These are phyloP conservation scores for Massospora cicadina DNA, from an alignment of 371 early-diverging fungal species.

Conservation along the genomic window DNA sequence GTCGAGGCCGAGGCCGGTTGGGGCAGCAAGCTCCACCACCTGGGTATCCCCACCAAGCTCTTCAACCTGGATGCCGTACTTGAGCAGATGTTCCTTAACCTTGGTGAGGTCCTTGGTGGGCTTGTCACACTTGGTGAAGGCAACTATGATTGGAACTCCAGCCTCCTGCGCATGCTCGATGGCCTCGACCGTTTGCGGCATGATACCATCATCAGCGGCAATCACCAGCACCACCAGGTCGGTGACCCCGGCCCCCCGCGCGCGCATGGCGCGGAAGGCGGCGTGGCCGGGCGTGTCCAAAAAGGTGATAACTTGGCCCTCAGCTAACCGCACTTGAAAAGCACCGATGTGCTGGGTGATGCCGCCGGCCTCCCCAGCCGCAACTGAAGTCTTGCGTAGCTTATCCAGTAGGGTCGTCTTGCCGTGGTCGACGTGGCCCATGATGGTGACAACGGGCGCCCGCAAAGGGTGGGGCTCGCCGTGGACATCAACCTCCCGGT, in stretches of 20 bases:
- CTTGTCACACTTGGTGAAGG: conserved; percentile 93
- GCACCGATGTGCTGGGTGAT: conserved; percentile 98
- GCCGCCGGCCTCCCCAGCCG: conserved; percentile 88
- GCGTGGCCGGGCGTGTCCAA: conserved; percentile 95
- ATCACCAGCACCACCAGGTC: conserved; percentile 92
- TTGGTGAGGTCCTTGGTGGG: conserved; percentile 24
- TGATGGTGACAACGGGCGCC: conserved; percentile 89
- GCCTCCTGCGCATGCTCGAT: conserved; percentile 80
- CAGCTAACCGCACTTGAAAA: conserved; percentile 34
- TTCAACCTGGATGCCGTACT: conserved; percentile 67
- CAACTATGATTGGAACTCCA: conserved; percentile 82
- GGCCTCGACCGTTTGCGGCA: conserved; percentile 93
- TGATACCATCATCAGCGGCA: conserved; percentile 93
- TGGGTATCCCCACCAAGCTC: conserved; percentile 91
- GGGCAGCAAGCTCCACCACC: conserved; percentile 69
- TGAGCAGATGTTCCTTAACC: conserved; percentile 59
- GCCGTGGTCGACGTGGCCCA: conserved; percentile 99
- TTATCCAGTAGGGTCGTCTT: conserved; percentile 96
- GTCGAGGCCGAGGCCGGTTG: conserved; percentile 72
- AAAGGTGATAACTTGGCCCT: conserved; percentile 67
- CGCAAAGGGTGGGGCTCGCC: conserved; percentile 46
- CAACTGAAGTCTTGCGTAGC: conserved; percentile 76
- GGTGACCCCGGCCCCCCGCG: conserved; percentile 77
- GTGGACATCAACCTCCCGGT: conserved; percentile 21
- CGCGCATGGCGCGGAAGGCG: conserved; percentile 86